phyloP scores from a whole-genome alignment of 768 basidiomycete genomes.

The Epithele typhae region DNA sequence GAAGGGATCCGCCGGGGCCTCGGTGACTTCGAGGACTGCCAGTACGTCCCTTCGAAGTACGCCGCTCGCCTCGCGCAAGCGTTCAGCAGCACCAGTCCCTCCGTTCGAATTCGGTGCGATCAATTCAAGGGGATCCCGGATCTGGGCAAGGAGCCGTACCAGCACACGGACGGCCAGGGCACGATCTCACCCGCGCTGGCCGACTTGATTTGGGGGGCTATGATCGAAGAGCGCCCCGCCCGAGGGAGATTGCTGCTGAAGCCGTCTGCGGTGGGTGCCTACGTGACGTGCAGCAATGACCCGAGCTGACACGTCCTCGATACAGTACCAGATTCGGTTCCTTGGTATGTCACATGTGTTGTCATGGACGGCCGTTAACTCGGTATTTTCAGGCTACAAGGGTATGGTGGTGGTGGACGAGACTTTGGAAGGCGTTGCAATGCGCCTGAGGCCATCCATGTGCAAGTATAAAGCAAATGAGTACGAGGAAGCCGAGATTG shows the following conservation, averaged over 20 bases:
- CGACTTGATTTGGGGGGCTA: constrained; percentile 50
- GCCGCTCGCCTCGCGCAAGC: constrained; percentile 81
- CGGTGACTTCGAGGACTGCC: constrained; percentile 56
- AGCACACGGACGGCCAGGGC: constrained; percentile 76
- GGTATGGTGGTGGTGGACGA: constrained; percentile 72
- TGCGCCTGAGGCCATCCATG: constrained; percentile 72
- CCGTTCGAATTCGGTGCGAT: constrained; percentile 46
- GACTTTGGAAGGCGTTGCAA: constrained; percentile 48
- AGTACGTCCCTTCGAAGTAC: constrained; percentile 59
- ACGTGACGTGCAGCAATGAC: constrained; percentile 4
- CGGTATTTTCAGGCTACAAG: constrained; percentile 44
- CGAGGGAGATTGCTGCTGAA: constrained; percentile 31
- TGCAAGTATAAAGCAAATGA: constrained; percentile 57
- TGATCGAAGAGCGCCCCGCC: constrained; percentile 39
- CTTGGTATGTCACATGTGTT: constrained; percentile 37
- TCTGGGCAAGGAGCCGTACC: constrained; percentile 35
- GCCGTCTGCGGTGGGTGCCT: constrained; percentile 55
- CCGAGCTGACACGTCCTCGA: background rate
- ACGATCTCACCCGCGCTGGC: constrained; percentile 62
- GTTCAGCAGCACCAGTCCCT: constrained; percentile 76
- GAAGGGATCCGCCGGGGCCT: constrained; percentile 54
- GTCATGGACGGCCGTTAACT: background rate
- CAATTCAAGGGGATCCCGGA: constrained; percentile 64
- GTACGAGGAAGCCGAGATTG: constrained; percentile 51
- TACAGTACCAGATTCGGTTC: constrained; percentile 73